These are phyloP conservation scores for Porpolomopsis calyptriformis DNA, from an alignment of 768 basidiomycete genomes.

Conservation along the genomic window DNA sequence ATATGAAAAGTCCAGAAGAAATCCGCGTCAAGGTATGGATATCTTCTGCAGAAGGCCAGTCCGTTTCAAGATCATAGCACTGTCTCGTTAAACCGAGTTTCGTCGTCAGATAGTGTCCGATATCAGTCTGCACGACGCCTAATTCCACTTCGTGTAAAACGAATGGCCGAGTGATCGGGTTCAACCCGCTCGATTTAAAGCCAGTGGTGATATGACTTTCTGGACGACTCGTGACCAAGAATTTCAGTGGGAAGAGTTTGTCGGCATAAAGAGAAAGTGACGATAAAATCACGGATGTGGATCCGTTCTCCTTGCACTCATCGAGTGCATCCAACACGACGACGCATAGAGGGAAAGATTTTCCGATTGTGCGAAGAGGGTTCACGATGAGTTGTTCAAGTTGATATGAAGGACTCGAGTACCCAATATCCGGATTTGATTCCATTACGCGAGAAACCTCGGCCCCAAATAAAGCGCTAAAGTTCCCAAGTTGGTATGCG, in stretches of 20 bases:
- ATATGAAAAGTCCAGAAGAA: neutral
- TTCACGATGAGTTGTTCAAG: neutral
- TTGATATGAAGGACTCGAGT: neutral
- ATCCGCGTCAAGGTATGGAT: neutral
- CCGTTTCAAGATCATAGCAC: neutral
- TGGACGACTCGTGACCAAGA: neutral
- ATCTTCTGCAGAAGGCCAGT: neutral
- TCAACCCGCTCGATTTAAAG: neutral
- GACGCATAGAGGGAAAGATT: neutral
- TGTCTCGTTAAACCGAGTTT: neutral
- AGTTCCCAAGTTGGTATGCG: constrained; percentile 18
- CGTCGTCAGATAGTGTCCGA: neutral
- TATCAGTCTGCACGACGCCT: neutral
- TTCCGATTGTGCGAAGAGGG: neutral
- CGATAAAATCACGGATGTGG: neutral
- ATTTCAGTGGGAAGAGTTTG: neutral
- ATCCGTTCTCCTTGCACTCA: constrained; percentile 14
- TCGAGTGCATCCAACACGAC: constrained; percentile 5
- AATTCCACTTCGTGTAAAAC: neutral
- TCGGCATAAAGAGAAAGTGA: neutral
- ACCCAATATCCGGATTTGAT: constrained; percentile 10
- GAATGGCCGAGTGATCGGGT: neutral
- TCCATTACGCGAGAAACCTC: constrained; percentile 7
- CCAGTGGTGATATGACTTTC: neutral
- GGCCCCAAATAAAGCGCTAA: neutral